Evolutionary conservation across 768 basidiomycete species (phyloP).

Genomic region (Boletellus emodensis): DNA sequence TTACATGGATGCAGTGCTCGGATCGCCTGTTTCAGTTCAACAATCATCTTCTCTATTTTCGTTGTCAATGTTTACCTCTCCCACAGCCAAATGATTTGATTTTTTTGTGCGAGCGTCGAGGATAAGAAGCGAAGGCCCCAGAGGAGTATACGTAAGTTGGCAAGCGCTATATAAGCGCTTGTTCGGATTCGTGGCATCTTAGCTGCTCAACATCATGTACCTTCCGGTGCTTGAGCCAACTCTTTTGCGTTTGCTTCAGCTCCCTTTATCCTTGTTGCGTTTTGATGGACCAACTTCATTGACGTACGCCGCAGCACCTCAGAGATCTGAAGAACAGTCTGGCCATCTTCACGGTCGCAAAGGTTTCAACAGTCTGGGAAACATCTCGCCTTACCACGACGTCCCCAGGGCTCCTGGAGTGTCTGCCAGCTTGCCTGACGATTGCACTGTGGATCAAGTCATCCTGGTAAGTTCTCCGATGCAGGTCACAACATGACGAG

Average conservation of each 20-base stretch:
- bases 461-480: constrained; percentile 30
- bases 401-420: constrained; percentile 28
- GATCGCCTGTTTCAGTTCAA: too few species aligned
- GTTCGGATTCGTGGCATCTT: too few species aligned
- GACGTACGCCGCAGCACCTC: background rate
- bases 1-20: too few species aligned
- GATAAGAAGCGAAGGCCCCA: background rate
- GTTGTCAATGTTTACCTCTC: too few species aligned
- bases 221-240: constrained; percentile 6
- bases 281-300: background rate
- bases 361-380: constrained; percentile 27
- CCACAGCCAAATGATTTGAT: background rate
- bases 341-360: background rate
- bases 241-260: constrained; percentile 13
- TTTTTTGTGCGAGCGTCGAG: background rate
- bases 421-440: constrained; percentile 30
- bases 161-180: background rate
- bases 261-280: constrained; percentile 2
- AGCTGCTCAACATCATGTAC: constrained; percentile 13
- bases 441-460: constrained; percentile 40
- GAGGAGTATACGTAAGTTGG: background rate
- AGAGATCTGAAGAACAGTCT: background rate
- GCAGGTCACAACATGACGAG: background rate
- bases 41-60: too few species aligned
- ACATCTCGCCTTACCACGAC: constrained; percentile 36